Evolutionary conservation across 176 grass and related monocot species (phyloP).

Genomic region (Triticum timopheevii): DNA sequence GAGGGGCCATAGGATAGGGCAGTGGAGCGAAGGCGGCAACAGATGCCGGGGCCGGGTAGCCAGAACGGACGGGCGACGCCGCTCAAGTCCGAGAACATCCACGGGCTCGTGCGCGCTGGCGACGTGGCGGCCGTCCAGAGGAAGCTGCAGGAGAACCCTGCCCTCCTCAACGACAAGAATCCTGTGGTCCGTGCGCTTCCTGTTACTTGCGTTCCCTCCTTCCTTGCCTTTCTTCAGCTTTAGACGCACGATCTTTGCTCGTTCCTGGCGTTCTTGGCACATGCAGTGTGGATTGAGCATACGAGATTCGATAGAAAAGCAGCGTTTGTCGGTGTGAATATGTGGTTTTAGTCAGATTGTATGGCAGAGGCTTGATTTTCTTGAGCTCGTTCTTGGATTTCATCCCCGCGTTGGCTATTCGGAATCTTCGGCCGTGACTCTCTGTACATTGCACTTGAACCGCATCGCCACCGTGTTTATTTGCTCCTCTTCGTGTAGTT

Average conservation of each 20-base stretch:
- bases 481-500: background rate
- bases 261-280: constrained; percentile 15
- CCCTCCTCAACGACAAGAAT: constrained; percentile 82
- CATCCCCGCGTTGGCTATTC: background rate
- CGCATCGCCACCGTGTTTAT: background rate
- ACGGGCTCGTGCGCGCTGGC: constrained; percentile 63
- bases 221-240: background rate
- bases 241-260: constrained; percentile 36
- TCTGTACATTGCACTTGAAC: background rate
- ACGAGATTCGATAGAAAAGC: constrained; percentile 30
- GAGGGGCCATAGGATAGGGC: background rate
- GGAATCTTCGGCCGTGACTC: background rate
- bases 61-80: constrained; percentile 59
- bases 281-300: constrained; percentile 5
- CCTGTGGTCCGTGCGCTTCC: constrained; percentile 48
- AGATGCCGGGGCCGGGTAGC: constrained; percentile 78
- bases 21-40: background rate
- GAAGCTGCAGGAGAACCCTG: constrained; percentile 65
- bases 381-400: background rate
- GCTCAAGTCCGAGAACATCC: constrained; percentile 58
- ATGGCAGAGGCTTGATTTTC: background rate
- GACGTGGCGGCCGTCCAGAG: constrained; percentile 77
- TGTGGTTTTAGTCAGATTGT: background rate
- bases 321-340: background rate
- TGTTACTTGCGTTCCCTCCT: background rate